phyloP scores from a whole-genome alignment of 116 monocot species.

The Papilionanthe hybrid region DNA sequence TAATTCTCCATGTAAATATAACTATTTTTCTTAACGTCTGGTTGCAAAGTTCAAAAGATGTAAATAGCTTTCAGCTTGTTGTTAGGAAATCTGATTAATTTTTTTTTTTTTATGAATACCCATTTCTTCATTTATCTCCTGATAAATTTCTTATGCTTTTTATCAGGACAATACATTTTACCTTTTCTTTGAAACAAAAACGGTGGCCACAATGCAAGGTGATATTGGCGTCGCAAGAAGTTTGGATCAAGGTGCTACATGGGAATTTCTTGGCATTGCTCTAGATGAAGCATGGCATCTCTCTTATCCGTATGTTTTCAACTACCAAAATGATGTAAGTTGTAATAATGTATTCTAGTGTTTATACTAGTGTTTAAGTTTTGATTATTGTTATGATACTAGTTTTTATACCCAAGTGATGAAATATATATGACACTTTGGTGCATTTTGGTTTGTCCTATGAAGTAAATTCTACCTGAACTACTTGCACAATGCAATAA shows the following conservation, averaged over 20 bases:
- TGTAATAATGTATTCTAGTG: background rate
- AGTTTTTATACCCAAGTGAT: background rate
- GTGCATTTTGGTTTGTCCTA: background rate
- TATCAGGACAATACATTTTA: constrained; percentile 64
- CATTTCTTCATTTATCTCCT: background rate
- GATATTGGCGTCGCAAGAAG: constrained; percentile 92
- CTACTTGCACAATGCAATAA: background rate
- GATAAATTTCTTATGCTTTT: background rate
- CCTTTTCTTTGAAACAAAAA: constrained; percentile 92
- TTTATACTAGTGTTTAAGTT: background rate
- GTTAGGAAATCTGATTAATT: background rate
- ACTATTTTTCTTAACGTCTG: background rate
- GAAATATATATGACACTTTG: background rate
- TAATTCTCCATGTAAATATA: background rate
- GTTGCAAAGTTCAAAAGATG: background rate
- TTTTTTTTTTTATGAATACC: background rate
- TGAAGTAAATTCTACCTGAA: background rate
- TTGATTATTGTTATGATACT: background rate
- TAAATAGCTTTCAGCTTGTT: background rate
- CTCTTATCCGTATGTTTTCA: constrained; percentile 97
- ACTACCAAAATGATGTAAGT: constrained; percentile 51
- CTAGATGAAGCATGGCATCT: constrained; percentile 95
- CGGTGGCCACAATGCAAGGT: constrained; percentile 70
- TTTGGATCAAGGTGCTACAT: constrained; percentile 70
- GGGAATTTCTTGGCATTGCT: constrained; percentile 73